A percentile compares a stretch with the other conserved stretches of the same genome.
phyloP scores from a whole-genome alignment of 2,329 filamentous ascomycete species.

The Pseudocercospora vitis region DNA sequence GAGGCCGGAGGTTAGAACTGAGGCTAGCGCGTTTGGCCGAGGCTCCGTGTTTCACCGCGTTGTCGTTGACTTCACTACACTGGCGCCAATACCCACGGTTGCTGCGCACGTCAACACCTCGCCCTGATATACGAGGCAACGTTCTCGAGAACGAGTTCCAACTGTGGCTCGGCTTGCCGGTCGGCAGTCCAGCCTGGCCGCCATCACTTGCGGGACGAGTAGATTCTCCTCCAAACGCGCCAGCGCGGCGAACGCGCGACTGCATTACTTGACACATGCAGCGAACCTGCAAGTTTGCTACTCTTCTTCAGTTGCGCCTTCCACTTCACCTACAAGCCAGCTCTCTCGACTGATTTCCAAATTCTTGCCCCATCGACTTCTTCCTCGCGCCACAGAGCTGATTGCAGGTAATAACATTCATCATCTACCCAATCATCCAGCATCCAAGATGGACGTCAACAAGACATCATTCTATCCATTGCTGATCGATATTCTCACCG shows the following conservation, averaged over 20 bases:
- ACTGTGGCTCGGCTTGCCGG: neutral
- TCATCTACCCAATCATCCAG: too few species aligned
- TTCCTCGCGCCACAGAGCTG: slow-evolving; percentile 23
- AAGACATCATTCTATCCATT: slow-evolving; percentile 50
- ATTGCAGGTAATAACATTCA: slow-evolving; percentile 19
- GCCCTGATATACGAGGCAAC: neutral
- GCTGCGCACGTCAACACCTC: neutral
- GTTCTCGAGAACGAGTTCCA: neutral
- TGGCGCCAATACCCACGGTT: neutral
- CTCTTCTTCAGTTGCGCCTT: slow-evolving; percentile 23
- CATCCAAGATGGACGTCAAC: slow-evolving; percentile 57
- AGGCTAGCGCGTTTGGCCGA: neutral
- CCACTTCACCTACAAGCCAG: slow-evolving; percentile 18
- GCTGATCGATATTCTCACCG: slow-evolving; percentile 57
- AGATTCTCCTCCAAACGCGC: slow-evolving; percentile 12
- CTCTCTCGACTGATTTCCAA: slow-evolving; percentile 17
- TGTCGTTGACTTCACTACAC: too few species aligned
- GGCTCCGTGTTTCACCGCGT: neutral
- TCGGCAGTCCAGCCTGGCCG: neutral
- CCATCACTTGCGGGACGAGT: slow-evolving; percentile 10
- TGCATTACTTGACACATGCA: slow-evolving; percentile 17
- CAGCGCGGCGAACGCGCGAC: neutral
- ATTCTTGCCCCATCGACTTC: slow-evolving; percentile 20
- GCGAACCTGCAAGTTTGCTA: slow-evolving; percentile 24
- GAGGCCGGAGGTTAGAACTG: too few species aligned